Evolutionary conservation across 495 filamentous ascomycete genomes (phyloP), one percentile per base, ranked within the genome.

Genomic region (Bombardia bombarda): DNA sequence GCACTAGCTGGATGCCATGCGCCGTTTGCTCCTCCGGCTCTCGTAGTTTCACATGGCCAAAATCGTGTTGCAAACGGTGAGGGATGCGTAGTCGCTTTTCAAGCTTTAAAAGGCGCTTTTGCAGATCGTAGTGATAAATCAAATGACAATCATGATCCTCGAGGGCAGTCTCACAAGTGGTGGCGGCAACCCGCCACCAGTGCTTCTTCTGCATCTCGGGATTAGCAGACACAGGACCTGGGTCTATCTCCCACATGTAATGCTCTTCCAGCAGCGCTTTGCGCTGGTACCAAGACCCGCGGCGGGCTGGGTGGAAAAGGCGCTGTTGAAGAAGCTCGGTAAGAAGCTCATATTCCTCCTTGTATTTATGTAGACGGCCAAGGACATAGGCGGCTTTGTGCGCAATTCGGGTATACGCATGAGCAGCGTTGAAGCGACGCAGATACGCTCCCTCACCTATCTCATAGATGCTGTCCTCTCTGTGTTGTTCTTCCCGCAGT

Each of bases 211-310:
- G 82, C 16, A 57, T 50, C 8, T 72, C 70, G 7, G 45, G 26
- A 36, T 63, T 55, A 10, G 44, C 31, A 16, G 57, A 58, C 3
- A 54, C 42, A 1, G 59, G 64, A 1, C 60, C 54, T 0, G 78
- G 67, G 1, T 70, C 74, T 3, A 85, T 54, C 1, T 71, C 68
- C 58, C 76, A 71, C 86, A 96, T 90, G 56, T 98, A 97, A 50
- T 90, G 87, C 62, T 98, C 92, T 65, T 98, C 92, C 14, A 98
- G 60, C 5, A 98, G 65, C 1, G 92, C 92, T 65, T 90, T 95
- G 13, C 92, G 86, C 60, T 96, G 89, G 56, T 96, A 97, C 92
- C 92, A 98, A 1, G 80, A 80, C 1, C 92, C 92, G 18, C 90
- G 80, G 20, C 90, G 75, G 12, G 87, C 75, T 30, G 83, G 70